These are phyloP conservation scores for Corymbia citriodora DNA, from an alignment of 441 rosid species.

Conservation along the genomic window DNA sequence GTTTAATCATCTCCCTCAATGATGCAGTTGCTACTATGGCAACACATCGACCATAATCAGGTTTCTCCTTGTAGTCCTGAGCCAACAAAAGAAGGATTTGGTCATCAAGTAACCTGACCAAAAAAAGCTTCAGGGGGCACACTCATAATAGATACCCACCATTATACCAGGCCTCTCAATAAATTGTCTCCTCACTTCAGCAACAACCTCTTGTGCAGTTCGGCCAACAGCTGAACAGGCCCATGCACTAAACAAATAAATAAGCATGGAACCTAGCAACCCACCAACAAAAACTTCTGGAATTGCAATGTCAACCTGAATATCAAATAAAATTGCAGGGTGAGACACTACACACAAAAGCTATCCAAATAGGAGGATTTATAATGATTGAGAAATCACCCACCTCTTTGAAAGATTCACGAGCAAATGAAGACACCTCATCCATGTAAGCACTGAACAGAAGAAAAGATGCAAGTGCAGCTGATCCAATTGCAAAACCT, in stretches of 20 bases:
- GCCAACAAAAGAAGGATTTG: background rate
- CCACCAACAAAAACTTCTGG: constrained; percentile 98
- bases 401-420: constrained; percentile 76
- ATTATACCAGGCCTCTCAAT: constrained; percentile 99
- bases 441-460: constrained; percentile 99
- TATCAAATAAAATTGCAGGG: background rate
- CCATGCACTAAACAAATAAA: constrained; percentile 94
- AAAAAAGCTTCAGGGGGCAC: background rate
- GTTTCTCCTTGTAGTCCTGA: constrained; percentile 96
- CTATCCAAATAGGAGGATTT: background rate
- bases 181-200: constrained; percentile 98
- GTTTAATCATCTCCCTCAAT: constrained; percentile 95
- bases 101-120: background rate
- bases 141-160: constrained; percentile 38
- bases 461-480: constrained; percentile 98
- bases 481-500: constrained; percentile 99
- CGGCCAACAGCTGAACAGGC: constrained; percentile 98
- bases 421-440: constrained; percentile 89
- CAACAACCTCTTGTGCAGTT: constrained; percentile 99
- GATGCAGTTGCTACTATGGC: constrained; percentile 98
- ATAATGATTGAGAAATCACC: background rate
- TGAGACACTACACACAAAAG: background rate
- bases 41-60: constrained; percentile 97
- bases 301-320: constrained; percentile 96
- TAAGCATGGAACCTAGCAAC: constrained; percentile 93